A percentile compares a stretch with the other conserved stretches of the same genome.
Evolutionary conservation across 306 rosid genomes (phyloP).

Genomic region (Fagus crenata): DNA sequence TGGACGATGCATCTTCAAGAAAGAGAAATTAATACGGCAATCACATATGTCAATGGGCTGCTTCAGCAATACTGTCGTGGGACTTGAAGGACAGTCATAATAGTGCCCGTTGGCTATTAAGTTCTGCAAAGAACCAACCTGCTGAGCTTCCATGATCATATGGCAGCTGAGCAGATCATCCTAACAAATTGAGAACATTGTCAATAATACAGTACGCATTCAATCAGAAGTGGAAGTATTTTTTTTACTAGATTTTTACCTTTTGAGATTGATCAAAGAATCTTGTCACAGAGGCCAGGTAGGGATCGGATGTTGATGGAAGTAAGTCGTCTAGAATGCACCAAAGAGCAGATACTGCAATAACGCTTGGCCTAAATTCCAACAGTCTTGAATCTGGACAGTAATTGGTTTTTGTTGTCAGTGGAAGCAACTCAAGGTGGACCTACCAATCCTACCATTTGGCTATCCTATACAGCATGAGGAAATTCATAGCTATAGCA

Average conservation of each 20-base stretch:
- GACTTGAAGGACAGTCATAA: conserved; percentile 43
- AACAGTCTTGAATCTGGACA: conserved; percentile 33
- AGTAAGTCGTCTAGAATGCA: conserved; percentile 32
- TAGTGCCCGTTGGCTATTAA: background rate
- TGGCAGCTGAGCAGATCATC: conserved; percentile 44
- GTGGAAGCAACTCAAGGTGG: background rate
- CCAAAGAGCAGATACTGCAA: conserved; percentile 44
- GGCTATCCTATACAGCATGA: no score
- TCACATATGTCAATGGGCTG: conserved; percentile 6
- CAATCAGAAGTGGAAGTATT: background rate
- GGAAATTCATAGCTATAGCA: no score
- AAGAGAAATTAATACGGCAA: conserved; percentile 23
- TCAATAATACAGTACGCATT: conserved; percentile 21
- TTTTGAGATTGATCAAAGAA: conserved; percentile 36
- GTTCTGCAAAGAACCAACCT: background rate
- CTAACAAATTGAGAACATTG: conserved; percentile 10
- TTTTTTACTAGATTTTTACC: conserved; percentile 19
- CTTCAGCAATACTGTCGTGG: conserved; percentile 48
- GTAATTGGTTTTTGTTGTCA: background rate
- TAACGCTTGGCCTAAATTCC: conserved; percentile 44
- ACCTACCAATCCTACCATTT: background rate
- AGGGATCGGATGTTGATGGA: conserved; percentile 12
- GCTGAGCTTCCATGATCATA: conserved; percentile 35
- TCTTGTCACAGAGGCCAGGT: conserved; percentile 21
- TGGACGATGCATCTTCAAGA: conserved; percentile 7